phyloP scores from a whole-genome alignment of 78 protist genomes.

The Salpingoeca rosetta region DNA sequence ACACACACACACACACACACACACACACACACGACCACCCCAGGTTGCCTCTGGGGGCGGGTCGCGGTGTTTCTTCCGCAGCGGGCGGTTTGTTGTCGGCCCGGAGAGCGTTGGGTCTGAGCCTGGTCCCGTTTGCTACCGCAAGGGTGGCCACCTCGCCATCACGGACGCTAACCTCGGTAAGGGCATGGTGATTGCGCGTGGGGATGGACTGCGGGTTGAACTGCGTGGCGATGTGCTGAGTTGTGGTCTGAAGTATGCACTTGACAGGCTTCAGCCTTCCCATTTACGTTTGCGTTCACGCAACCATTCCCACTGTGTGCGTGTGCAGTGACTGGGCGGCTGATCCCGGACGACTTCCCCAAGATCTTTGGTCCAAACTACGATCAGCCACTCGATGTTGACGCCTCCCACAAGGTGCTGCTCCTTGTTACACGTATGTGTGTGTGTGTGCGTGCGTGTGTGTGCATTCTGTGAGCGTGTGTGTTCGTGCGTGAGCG shows the following conservation, averaged over 20 bases:
- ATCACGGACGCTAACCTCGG: slow-evolving; percentile 86
- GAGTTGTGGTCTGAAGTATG: no score
- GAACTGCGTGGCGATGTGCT: no score
- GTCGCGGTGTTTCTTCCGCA: slow-evolving; percentile 54
- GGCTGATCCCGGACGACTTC: slow-evolving; percentile 54
- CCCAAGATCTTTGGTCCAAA: slow-evolving; percentile 80
- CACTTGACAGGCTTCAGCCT: no score
- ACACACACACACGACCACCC: no score
- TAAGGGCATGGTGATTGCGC: no score
- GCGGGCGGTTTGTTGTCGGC: slow-evolving; percentile 73
- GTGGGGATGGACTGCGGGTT: no score
- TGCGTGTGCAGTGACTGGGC: no score
- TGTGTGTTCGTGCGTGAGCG: not conserved
- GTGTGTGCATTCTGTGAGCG: not conserved
- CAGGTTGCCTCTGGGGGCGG: slow-evolving; percentile 98
- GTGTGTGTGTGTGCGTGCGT: slow-evolving; percentile 1
- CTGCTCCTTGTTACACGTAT: not conserved
- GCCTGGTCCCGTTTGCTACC: slow-evolving; percentile 89
- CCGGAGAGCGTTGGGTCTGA: slow-evolving; percentile 83
- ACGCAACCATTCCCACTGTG: no score
- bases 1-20: no score
- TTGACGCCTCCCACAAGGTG: slow-evolving; percentile 18
- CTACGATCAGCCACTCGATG: slow-evolving; percentile 73
- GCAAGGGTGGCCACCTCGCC: slow-evolving; percentile 76
- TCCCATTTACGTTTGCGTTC: no score